Evolutionary conservation across 345 rosid species (phyloP), one percentile per base, ranked within the genome.

Genomic region (Streptanthus diversifolius): DNA sequence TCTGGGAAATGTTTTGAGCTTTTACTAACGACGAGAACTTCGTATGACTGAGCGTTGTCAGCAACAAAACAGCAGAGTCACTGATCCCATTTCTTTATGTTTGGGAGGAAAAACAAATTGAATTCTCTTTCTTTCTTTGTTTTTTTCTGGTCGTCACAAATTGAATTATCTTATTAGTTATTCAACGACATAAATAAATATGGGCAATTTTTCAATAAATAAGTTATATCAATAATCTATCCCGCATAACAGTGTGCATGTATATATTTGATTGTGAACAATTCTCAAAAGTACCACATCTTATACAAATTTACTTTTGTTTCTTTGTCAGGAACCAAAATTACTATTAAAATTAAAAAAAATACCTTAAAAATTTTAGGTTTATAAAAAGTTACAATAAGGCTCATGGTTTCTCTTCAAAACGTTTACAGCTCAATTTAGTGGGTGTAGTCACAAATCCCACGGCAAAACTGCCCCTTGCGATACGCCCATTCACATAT

Each of bases 41-140:
- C 36, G 19, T 53, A 14, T 8, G 73, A 30, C 32, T n/a, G 29
- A 56, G 54, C 37, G 62, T 59, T 21, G 78, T 41, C 29, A 66
- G 12, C 45, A 3, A 66, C 78, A 57, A 48, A 19, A 74, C 35
- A 32, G 41, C 37, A 30, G 22, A 55, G 59, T 33, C 21, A 14
- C 45, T 40, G 45, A 33, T n/a, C n/a, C n/a, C n/a, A n/a, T 33
- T 40, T n/a, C 14, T 14, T 25, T 30, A 29, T 43, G 49, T 47
- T 15, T 59, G 19, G 35, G 6, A 5, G 13, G 64, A 69, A 69
- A 69, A 43, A 19, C 65, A 69, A 57, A 30, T 30, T 30, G 33
- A 30, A 25, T 25, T 25, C 27, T 25, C 27, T 25, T 22, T 22
- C 3, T 22, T 22, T 3, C 27, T 25, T 25, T 25, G 2, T 25